Conservation (phyloP, 2,329 filamentous ascomycete genomes). For the Colletotrichum scovillei region DNA sequence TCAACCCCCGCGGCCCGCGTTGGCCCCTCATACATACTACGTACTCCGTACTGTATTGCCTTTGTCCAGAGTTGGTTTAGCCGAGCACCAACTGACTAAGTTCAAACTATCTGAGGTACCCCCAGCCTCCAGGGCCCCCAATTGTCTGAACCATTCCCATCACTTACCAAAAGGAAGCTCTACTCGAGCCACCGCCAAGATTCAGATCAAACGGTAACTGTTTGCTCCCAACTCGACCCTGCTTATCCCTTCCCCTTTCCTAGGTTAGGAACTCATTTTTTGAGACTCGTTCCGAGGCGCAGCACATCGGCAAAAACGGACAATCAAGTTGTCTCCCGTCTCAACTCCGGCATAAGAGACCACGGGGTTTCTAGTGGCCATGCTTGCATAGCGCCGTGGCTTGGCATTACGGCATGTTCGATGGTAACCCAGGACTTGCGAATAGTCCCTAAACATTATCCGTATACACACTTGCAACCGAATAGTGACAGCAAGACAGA, state of each 20-base stretch:
- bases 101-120: background rate
- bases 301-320: constrained; percentile 1
- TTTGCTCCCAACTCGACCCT: constrained; percentile 2
- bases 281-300: constrained; percentile 17
- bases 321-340: background rate
- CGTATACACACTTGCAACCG: too few relatives aligned
- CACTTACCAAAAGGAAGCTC: constrained; percentile 14
- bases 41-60: background rate
- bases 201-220: constrained; percentile 30
- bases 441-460: background rate
- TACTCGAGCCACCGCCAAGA: constrained; percentile 27
- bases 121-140: background rate
- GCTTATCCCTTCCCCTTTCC: constrained; percentile 1
- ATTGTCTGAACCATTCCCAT: constrained; percentile 1
- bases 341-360: constrained; percentile 3
- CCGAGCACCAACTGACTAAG: constrained; percentile 23
- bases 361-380: background rate
- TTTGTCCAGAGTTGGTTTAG: background rate
- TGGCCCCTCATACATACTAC: too few relatives aligned
- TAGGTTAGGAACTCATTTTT: background rate
- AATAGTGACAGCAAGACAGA: too few relatives aligned
- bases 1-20: too few relatives aligned
- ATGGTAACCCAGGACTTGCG: background rate
- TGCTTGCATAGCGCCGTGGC: background rate
- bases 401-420: constrained; percentile 4